These are phyloP conservation scores for Tanacetum coccineum DNA, from an alignment of 129 eudicot species.

Conservation along the genomic window DNA sequence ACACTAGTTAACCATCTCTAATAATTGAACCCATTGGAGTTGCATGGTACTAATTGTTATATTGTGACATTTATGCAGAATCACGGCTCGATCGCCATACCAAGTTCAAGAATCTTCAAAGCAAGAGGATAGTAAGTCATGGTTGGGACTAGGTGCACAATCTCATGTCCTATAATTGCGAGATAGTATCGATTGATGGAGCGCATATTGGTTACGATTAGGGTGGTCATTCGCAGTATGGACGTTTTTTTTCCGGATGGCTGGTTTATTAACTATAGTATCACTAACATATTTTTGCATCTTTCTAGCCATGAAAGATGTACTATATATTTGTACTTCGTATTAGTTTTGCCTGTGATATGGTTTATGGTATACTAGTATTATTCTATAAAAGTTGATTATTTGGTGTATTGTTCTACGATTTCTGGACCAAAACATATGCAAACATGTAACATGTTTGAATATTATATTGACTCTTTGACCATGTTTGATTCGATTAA, in stretches of 20 bases:
- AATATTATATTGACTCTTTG: conserved; percentile 15
- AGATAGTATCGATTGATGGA: not conserved
- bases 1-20: too few species aligned
- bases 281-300: conserved; percentile 33
- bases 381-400: not conserved
- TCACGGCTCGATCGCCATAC: conserved; percentile 50
- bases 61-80: conserved; percentile 28
- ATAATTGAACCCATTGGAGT: not conserved
- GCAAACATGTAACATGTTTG: conserved; percentile 26
- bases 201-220: conserved; percentile 6
- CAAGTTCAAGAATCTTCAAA: conserved; percentile 27
- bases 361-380: conserved; percentile 26
- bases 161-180: conserved; percentile 22
- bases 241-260: conserved; percentile 15
- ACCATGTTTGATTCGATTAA: conserved; percentile 13
- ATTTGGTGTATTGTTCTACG: not conserved
- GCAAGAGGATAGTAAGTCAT: conserved; percentile 44
- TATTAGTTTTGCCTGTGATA: conserved; percentile 14
- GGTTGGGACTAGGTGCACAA: conserved; percentile 56
- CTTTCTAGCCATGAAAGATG: conserved; percentile 30
- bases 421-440: conserved; percentile 7
- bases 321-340: conserved; percentile 9
- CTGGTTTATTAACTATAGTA: conserved; percentile 25
- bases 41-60: not conserved
- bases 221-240: conserved; percentile 1